Evolutionary conservation across 176 grass and related monocot genomes (phyloP).

Genomic region (Ampelocalamus luodianensis): DNA sequence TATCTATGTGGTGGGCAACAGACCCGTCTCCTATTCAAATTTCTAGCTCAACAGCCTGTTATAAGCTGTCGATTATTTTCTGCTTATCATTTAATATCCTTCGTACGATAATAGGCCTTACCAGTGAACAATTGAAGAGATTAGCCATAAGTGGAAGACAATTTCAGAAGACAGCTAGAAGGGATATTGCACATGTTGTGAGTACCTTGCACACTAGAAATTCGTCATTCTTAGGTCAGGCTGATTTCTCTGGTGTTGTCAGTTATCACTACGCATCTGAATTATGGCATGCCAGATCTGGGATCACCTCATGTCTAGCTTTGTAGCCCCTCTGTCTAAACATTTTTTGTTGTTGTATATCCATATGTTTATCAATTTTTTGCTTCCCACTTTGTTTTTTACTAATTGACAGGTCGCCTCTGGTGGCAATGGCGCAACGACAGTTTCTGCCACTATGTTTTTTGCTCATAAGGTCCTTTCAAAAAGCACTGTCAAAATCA

Average conservation of each 20-base stretch:
- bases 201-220: constrained; percentile 41
- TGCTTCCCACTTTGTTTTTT: constrained; percentile 7
- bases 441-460: constrained; percentile 95
- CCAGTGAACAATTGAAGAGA: constrained; percentile 67
- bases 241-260: neutral
- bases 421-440: constrained; percentile 82
- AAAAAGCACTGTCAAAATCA: neutral
- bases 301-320: neutral
- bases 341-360: neutral
- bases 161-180: constrained; percentile 81
- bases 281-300: constrained; percentile 7
- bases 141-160: constrained; percentile 77
- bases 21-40: neutral
- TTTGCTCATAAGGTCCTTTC: constrained; percentile 80
- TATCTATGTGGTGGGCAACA: neutral
- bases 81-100: neutral
- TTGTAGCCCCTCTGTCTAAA: neutral
- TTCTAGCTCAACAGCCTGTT: neutral
- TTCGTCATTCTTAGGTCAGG: neutral
- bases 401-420: constrained; percentile 65
- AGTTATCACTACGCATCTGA: neutral
- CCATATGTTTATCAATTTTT: constrained; percentile 27
- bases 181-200: constrained; percentile 88
- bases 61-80: neutral
- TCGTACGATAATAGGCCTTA: constrained; percentile 52